Conservation (phyloP, 2,329 filamentous ascomycete genomes). For the Penicillium brevicompactum region DNA sequence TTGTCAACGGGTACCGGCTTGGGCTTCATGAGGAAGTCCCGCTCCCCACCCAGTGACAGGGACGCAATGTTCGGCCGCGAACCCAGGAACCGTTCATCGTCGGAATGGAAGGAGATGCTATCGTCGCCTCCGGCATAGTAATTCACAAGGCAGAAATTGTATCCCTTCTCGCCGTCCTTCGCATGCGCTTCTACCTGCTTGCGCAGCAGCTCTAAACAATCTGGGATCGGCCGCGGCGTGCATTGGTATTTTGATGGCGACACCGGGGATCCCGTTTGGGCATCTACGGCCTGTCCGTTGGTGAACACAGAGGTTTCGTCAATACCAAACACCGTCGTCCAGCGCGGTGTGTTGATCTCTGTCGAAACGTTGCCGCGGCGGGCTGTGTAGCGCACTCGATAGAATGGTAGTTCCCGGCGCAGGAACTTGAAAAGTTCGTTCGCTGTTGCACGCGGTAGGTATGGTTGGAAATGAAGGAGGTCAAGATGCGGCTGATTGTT, state of each 20-base stretch:
- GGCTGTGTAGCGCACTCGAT: slow-evolving; percentile 73
- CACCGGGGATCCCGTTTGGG: slow-evolving; percentile 44
- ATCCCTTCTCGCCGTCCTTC: slow-evolving; percentile 56
- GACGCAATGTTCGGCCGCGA: slow-evolving; percentile 71
- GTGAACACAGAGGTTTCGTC: slow-evolving; percentile 66
- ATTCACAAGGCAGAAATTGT: slow-evolving; percentile 81
- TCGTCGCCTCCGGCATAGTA: slow-evolving; percentile 79
- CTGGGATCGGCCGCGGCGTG: slow-evolving; percentile 68
- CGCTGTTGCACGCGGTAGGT: slow-evolving; percentile 60
- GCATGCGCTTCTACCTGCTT: slow-evolving; percentile 59
- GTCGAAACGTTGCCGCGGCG: slow-evolving; percentile 65
- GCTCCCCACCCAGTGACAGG: slow-evolving; percentile 69
- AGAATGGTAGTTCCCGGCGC: slow-evolving; percentile 71
- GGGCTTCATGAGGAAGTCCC: slow-evolving; percentile 80
- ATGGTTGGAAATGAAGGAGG: slow-evolving; percentile 74
- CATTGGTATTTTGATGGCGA: slow-evolving; percentile 58
- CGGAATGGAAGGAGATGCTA: slow-evolving; percentile 77
- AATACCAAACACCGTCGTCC: slow-evolving; percentile 62
- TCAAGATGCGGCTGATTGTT: slow-evolving; percentile 71
- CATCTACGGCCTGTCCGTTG: slow-evolving; percentile 36
- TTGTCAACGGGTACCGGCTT: slow-evolving; percentile 57
- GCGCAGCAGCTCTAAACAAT: slow-evolving; percentile 67
- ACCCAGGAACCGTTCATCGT: slow-evolving; percentile 78
- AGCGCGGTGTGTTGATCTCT: slow-evolving; percentile 64
- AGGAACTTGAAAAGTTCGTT: slow-evolving; percentile 70